Conservation (phyloP, 129 eudicot species). For the Deinandra increscens region DNA sequence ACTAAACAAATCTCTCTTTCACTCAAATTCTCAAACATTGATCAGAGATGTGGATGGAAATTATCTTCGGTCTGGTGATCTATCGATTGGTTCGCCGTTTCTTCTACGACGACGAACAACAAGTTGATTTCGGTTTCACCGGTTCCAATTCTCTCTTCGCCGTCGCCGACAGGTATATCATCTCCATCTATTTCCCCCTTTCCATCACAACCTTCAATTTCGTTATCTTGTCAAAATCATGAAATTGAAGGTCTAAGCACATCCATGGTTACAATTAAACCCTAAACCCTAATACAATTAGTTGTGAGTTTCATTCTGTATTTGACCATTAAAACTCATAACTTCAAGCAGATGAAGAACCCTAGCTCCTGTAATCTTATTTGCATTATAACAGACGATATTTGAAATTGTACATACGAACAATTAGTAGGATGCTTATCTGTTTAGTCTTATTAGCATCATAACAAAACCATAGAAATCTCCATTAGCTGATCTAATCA, state of each 20-base stretch:
- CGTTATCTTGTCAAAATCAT: background rate
- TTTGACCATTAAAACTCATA: too few species aligned
- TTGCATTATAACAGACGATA: too few species aligned
- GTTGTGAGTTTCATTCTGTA: background rate
- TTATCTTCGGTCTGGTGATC: slow-evolving; percentile 62
- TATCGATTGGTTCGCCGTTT: slow-evolving; percentile 50
- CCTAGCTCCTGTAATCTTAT: too few species aligned
- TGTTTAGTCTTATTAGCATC: slow-evolving; percentile 15
- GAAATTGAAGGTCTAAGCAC: background rate
- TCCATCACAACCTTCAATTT: background rate
- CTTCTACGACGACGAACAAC: slow-evolving; percentile 45
- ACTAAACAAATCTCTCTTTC: background rate
- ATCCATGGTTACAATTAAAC: background rate
- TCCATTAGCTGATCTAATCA: background rate
- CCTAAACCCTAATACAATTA: background rate
- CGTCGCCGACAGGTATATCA: slow-evolving; percentile 65
- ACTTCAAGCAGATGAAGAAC: background rate
- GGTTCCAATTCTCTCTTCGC: slow-evolving; percentile 61
- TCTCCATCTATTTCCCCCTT: background rate
- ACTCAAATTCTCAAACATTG: background rate
- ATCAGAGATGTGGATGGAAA: slow-evolving; percentile 63
- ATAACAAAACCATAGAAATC: background rate
- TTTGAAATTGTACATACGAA: slow-evolving; percentile 2
- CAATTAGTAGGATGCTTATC: background rate
- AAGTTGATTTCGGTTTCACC: slow-evolving; percentile 40